Conservation (phyloP, 2,329 filamentous ascomycete genomes). For the Fusarium protoensiforme region DNA sequence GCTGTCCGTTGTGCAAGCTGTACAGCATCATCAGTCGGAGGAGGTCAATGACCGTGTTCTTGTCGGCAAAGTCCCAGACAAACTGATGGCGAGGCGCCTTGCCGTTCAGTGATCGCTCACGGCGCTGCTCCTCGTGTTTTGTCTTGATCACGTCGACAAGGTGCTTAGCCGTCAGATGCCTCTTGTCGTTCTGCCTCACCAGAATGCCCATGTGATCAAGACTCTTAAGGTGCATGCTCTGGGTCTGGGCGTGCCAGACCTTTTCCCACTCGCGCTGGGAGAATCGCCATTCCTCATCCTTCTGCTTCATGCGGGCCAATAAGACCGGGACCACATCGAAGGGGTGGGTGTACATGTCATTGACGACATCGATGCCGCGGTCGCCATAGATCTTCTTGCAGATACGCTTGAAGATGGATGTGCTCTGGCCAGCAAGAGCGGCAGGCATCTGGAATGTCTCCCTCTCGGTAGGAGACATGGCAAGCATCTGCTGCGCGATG, state of each 20-base stretch:
- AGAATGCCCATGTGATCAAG: slow-evolving; percentile 96
- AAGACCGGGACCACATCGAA: slow-evolving; percentile 90
- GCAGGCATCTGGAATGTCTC: slow-evolving; percentile 81
- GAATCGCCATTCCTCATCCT: slow-evolving; percentile 97
- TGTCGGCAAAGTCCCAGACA: slow-evolving; percentile 77
- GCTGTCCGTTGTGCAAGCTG: slow-evolving; percentile 74
- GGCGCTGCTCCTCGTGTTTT: slow-evolving; percentile 90
- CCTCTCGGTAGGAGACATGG: slow-evolving; percentile 79
- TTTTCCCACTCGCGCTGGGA: slow-evolving; percentile 99
- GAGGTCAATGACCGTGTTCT: slow-evolving; percentile 72
- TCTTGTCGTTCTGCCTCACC: slow-evolving; percentile 90
- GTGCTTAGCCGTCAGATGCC: slow-evolving; percentile 88
- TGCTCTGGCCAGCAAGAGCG: slow-evolving; percentile 90
- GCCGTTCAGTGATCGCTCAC: slow-evolving; percentile 71
- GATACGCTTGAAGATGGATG: slow-evolving; percentile 95
- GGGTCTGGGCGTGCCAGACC: slow-evolving; percentile 96
- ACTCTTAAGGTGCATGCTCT: slow-evolving; percentile 94
- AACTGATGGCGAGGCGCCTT: slow-evolving; percentile 78
- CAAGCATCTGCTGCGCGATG: slow-evolving; percentile 88
- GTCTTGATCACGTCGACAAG: slow-evolving; percentile 91
- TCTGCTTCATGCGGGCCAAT: slow-evolving; percentile 89
- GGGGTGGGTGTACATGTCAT: slow-evolving; percentile 85
- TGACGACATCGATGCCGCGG: slow-evolving; percentile 84
- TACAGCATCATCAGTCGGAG: slow-evolving; percentile 73
- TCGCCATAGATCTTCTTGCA: slow-evolving; percentile 98